Evolutionary conservation across 768 basidiomycete species (phyloP).

Genomic region (Steccherinum ochraceum): DNA sequence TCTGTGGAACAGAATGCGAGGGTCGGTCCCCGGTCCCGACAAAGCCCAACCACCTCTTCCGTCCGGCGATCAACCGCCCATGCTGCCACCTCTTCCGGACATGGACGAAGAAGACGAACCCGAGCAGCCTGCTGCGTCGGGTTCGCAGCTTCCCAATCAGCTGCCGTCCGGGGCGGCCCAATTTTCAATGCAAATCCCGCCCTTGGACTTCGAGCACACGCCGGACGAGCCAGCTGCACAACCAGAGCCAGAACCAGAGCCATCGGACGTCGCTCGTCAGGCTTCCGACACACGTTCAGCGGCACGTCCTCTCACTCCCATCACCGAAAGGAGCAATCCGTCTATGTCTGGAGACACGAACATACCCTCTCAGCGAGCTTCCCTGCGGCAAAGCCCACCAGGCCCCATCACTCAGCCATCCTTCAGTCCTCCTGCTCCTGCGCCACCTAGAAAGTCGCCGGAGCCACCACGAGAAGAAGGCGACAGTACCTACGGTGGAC

Average conservation of each 20-base stretch:
- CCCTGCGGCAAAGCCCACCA: not conserved
- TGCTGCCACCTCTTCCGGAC: conserved; percentile 20
- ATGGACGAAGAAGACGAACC: conserved; percentile 4
- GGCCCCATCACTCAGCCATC: not conserved
- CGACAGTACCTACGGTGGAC: not conserved
- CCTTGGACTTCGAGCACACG: conserved; percentile 41
- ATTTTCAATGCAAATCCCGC: conserved; percentile 48
- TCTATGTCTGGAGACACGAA: conserved; percentile 11
- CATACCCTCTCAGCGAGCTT: not conserved
- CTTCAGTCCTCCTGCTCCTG: not conserved
- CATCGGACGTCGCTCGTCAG: not conserved
- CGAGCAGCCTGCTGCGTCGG: conserved; percentile 1
- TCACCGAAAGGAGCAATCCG: conserved; percentile 46
- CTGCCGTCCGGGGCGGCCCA: not conserved
- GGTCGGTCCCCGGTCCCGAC: conserved; percentile 10
- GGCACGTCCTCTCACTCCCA: conserved; percentile 49
- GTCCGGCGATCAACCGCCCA: conserved; percentile 11
- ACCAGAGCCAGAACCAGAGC: not conserved
- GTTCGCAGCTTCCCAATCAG: not conserved
- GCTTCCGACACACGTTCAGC: conserved; percentile 7
- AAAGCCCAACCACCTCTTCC: conserved; percentile 7
- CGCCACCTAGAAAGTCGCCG: not conserved
- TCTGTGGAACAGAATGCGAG: conserved; percentile 58
- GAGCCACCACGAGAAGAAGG: not conserved
- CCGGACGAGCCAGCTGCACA: too few species aligned